Conservation (phyloP, 305 asterid genomes). For the Plantago lanceolata region DNA sequence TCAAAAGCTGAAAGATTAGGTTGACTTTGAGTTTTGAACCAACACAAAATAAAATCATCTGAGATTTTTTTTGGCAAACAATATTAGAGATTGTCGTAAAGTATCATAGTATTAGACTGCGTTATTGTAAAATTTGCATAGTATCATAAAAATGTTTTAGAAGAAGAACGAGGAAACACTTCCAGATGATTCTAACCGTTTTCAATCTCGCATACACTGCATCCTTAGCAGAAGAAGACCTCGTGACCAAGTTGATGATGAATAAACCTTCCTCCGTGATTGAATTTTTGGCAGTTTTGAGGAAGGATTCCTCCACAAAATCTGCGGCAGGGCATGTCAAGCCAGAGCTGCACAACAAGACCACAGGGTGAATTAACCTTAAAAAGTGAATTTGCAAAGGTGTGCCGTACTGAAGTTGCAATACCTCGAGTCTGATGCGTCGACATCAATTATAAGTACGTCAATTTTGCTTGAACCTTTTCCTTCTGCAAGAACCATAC, state of each 20-base stretch:
- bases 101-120: too few relatives aligned
- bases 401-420: constrained; percentile 3
- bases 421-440: constrained; percentile 82
- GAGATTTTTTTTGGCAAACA: too few relatives aligned
- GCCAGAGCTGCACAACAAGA: constrained; percentile 62
- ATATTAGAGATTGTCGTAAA: too few relatives aligned
- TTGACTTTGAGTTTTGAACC: too few relatives aligned
- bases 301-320: constrained; percentile 79
- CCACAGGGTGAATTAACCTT: constrained; percentile 4
- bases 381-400: background rate
- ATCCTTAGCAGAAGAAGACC: constrained; percentile 63
- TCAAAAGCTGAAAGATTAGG: too few relatives aligned
- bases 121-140: too few relatives aligned
- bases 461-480: constrained; percentile 38
- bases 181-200: constrained; percentile 41
- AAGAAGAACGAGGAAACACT: too few relatives aligned
- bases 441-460: constrained; percentile 84
- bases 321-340: constrained; percentile 80
- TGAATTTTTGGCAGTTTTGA: constrained; percentile 47
- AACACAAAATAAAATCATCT: too few relatives aligned
- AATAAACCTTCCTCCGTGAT: constrained; percentile 82
- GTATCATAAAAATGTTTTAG: too few relatives aligned
- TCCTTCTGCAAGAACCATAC: constrained; percentile 30
- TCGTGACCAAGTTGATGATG: constrained; percentile 73
- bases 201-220: constrained; percentile 60